Evolutionary conservation across 257 asterid genomes (phyloP), one percentile per base, ranked within the genome.

Genomic region (Catharanthus roseus): DNA sequence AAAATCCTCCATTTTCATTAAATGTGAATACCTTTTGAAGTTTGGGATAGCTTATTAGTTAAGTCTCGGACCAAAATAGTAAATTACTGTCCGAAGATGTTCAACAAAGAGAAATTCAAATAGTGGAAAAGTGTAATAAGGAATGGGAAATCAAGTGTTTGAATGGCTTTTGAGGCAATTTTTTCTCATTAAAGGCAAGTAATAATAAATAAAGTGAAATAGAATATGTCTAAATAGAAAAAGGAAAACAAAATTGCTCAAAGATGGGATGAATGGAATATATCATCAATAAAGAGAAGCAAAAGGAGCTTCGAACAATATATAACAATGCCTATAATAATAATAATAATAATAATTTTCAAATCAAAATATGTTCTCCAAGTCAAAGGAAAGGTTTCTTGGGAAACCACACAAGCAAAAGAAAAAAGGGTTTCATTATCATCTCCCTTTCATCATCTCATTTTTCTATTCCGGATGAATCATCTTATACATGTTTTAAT

Each of bases 351-450:
- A 67, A 45, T 33, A 70, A 34, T 23, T 70, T 68, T 57, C 44
- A 13, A 78, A 78, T 68, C 74, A 54, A 56, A n/a, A n/a, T n/a
- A 69, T 15, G 53, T 73, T 72, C 60, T 16, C 49, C 73, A 80
- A 78, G 80, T 77, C 80, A 84, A 75, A 67, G 71, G 41, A 54
- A 62, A 75, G 66, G 38, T 76, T 71, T 76, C 67, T 73, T 77
- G 77, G 75, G 64, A 72, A 78, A 74, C 77, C 77, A 73, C 24
- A 80, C 80, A 81, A 72, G 53, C 70, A 60, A 38, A 38, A 71
- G 71, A 67, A 70, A 83, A n/a, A 75, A 49, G 42, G 67, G 45
- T 44, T 42, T 41, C 54, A 66, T n/a, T 38, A 44, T 49, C 34
- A 60, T 51, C 74, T 64, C 71, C 73, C 39, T 71, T 1, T 70